Evolutionary conservation across 2,329 filamentous ascomycete genomes (phyloP).

Genomic region (Huntiella abstrusa): DNA sequence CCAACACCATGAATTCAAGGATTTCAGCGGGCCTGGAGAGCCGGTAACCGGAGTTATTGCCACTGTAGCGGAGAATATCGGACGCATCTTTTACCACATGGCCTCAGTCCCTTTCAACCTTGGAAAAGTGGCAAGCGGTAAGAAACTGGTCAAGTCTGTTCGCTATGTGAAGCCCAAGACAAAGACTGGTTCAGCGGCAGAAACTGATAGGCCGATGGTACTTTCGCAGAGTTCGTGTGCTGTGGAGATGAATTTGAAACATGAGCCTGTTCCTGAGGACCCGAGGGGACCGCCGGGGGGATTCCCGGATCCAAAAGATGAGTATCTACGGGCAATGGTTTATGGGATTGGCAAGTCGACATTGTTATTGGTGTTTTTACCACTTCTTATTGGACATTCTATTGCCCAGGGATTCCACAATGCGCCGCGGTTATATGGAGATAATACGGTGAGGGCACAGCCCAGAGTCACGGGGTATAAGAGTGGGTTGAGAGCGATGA

Average conservation of each 20-base stretch:
- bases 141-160: conserved; percentile 13
- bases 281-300: conserved; percentile 1
- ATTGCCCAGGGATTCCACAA: conserved; percentile 54
- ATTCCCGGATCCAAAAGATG: conserved; percentile 16
- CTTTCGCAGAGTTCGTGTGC: conserved; percentile 4
- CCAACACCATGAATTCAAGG: conserved; percentile 55
- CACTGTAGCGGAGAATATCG: conserved; percentile 4
- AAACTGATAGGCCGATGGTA: background rate
- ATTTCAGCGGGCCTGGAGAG: conserved; percentile 58
- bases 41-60: conserved; percentile 42
- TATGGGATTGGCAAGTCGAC: conserved; percentile 32
- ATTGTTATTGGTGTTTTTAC: conserved; percentile 33
- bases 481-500: conserved; percentile 42
- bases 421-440: conserved; percentile 49
- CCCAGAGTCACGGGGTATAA: conserved; percentile 44
- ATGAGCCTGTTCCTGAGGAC: conserved; percentile 9
- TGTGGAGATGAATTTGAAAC: conserved; percentile 12
- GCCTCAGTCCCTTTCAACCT: conserved; percentile 40
- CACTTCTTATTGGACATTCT: conserved; percentile 41
- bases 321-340: conserved; percentile 31
- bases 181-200: background rate
- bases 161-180: background rate
- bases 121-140: conserved; percentile 36
- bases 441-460: conserved; percentile 46
- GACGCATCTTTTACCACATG: conserved; percentile 7